A percentile compares a stretch with the other conserved stretches of the same genome.
phyloP scores from a whole-genome alignment of 345 rosid species.

The Eutrema yunnanense region DNA sequence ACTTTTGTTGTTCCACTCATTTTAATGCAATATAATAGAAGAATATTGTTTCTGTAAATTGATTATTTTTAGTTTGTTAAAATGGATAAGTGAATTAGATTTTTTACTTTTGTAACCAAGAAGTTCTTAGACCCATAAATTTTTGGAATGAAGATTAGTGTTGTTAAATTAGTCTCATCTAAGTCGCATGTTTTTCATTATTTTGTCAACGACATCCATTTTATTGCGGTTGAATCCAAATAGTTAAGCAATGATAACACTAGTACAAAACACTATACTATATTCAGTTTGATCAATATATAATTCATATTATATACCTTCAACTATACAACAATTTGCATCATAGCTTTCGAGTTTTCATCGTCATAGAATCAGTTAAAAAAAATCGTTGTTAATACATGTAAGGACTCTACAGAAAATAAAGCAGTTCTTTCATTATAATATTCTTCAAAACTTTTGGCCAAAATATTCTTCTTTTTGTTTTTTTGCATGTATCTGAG shows the following conservation, averaged over 20 bases:
- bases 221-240: background rate
- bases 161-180: background rate
- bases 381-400: background rate
- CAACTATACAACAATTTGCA: background rate
- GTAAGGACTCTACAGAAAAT: background rate
- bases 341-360: background rate
- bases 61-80: background rate
- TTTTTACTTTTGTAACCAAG: background rate
- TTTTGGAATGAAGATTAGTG: background rate
- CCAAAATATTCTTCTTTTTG: too few species aligned
- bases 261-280: background rate
- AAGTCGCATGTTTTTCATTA: background rate
- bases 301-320: too few species aligned
- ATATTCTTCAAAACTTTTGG: background rate
- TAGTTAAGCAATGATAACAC: background rate
- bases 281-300: background rate
- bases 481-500: too few species aligned
- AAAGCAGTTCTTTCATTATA: background rate
- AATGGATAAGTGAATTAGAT: background rate
- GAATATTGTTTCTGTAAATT: background rate
- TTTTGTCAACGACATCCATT: background rate
- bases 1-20: background rate
- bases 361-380: too few species aligned
- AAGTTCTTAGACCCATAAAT: background rate
- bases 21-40: background rate